Percentiles rank a stretch among this genome's conserved stretches.
Conservation (phyloP, 148 eudicot genomes). For the Polygonum maritimum region DNA sequence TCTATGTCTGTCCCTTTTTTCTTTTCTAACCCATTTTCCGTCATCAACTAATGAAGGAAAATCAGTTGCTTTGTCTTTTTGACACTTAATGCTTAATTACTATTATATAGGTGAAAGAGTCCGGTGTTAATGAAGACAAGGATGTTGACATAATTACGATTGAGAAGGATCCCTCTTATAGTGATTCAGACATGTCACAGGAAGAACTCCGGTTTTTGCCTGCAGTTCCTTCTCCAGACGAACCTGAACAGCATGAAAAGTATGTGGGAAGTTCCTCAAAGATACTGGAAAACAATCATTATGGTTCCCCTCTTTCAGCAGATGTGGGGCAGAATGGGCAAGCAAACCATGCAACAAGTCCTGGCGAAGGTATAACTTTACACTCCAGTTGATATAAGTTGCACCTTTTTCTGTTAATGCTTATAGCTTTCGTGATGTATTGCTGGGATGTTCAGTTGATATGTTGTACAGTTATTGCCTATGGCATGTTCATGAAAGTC, state of each 20-base stretch:
- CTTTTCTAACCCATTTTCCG: too few relatives aligned
- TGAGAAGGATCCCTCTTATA: constrained; percentile 66
- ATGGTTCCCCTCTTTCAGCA: constrained; percentile 69
- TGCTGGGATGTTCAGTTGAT: not conserved
- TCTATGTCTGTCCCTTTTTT: not conserved
- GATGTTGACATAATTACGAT: constrained; percentile 75
- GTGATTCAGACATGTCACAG: constrained; percentile 86
- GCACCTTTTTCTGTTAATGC: not conserved
- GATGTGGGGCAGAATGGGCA: constrained; percentile 58
- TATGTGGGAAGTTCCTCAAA: constrained; percentile 41
- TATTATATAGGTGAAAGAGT: constrained; percentile 60
- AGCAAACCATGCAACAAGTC: constrained; percentile 53
- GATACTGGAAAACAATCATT: constrained; percentile 42
- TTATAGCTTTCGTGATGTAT: not conserved
- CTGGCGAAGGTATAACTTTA: constrained; percentile 45
- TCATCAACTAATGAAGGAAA: too few relatives aligned
- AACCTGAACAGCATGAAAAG: constrained; percentile 49
- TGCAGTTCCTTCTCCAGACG: constrained; percentile 68
- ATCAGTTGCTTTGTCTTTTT: too few relatives aligned
- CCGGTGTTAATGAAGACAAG: constrained; percentile 64
- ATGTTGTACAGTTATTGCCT: not conserved
- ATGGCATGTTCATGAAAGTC: not conserved
- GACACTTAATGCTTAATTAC: not conserved
- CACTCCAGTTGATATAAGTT: not conserved
- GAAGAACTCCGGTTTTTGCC: constrained; percentile 82